Evolutionary conservation across 345 rosid genomes (phyloP).

Genomic region (Stellera chamaejasme): DNA sequence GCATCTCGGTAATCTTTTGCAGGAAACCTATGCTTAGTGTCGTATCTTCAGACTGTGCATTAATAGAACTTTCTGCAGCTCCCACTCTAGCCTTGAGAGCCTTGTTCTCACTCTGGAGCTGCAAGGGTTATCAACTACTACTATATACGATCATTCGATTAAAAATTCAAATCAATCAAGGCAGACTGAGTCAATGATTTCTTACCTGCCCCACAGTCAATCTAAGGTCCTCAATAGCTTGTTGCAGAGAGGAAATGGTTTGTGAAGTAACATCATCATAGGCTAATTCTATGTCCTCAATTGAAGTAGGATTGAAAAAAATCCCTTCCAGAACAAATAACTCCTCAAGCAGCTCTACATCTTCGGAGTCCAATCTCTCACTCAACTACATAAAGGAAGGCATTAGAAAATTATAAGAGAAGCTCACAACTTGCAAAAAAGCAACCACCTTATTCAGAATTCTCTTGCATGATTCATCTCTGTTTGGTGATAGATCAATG

Average conservation of each 20-base stretch:
- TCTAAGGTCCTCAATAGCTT: conserved; percentile 44
- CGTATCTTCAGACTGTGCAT: conserved; percentile 7
- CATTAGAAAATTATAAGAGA: conserved; percentile 8
- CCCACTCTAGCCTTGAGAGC: conserved; percentile 31
- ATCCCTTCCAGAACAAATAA: conserved; percentile 46
- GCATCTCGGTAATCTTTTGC: conserved; percentile 11
- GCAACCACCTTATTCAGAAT: conserved; percentile 44
- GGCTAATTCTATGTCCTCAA: conserved; percentile 35
- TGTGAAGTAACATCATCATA: conserved; percentile 30
- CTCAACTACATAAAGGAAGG: conserved; percentile 35
- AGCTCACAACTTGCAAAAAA: neutral
- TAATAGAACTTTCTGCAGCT: conserved; percentile 17
- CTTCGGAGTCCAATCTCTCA: conserved; percentile 50
- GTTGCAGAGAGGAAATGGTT: conserved; percentile 40
- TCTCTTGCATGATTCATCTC: conserved; percentile 42
- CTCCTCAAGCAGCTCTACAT: conserved; percentile 61
- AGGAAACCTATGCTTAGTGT: conserved; percentile 5
- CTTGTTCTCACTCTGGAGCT: conserved; percentile 43
- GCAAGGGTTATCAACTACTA: conserved; percentile 15
- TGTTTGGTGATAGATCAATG: conserved; percentile 19
- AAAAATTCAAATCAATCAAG: neutral
- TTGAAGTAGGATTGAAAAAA: conserved; percentile 29
- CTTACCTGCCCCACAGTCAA: conserved; percentile 43
- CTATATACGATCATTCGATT: neutral
- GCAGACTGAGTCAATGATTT: neutral